Evolutionary conservation across 2,329 filamentous ascomycete species (phyloP), one percentile per base, ranked within the genome.

Genomic region (Botryotinia calthae): DNA sequence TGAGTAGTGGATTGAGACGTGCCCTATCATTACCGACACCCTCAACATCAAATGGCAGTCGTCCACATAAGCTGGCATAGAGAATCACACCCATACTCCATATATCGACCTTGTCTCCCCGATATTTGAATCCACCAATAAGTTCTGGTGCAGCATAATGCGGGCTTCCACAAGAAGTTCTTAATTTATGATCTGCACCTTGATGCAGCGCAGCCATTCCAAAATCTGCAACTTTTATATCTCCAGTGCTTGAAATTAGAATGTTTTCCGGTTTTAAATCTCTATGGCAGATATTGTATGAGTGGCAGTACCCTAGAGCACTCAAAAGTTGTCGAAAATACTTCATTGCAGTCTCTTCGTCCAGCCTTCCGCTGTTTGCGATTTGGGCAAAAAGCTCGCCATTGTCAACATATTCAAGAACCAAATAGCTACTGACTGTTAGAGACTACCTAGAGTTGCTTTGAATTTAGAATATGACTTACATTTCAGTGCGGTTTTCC

Each of bases 221-320:
- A 82, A 99, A 99, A 82, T 99, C 96, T 69, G 95, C 95, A 78
- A 99, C 90, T 83, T 98, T 99, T 81, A 98, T 90, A 73, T 93
- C 90, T 70, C 91, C 87, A 64, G 91, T 85, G 4, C 85, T 85
- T 73, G 94, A 94, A 68, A 99, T 86, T 28, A 99, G 86, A 63
- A 99, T 98, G 79, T 99, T 99, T 83, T 99, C 96, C 0, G 95
- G 96, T 82, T 99, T 99, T 70, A 99, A 86, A 78, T 99, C 96
- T 37, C 96, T 92, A 81, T 99, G 96, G 81, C 95, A 97, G 75
- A 99, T 97, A 77, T 95, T 94, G 83, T 97, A 93, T 4, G 92
- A 90, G 82, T 99, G 96, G 77, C 95, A 97, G 83, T 98, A 98
- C 4, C 94, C 90, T 68, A 99, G 87, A 1, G 94, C 96, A 71